phyloP scores from a whole-genome alignment of 352 stramenopile species.

The Aphanomyces invadans region DNA sequence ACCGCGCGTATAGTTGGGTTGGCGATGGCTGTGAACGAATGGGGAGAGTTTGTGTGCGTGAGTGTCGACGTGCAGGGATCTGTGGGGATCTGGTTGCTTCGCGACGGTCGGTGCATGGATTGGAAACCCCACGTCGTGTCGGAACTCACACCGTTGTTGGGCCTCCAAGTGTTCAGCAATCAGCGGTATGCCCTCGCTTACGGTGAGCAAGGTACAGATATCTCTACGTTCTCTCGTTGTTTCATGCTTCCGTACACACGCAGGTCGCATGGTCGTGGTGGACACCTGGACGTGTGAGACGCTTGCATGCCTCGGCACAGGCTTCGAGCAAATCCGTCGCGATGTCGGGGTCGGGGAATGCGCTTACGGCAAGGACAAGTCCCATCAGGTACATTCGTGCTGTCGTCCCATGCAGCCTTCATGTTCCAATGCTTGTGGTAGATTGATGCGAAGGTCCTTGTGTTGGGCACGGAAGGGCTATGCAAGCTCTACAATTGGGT shows the following conservation, averaged over 20 bases:
- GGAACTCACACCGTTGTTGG: slow-evolving; percentile 11
- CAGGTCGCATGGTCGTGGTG: slow-evolving; percentile 19
- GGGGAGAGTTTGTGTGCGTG: slow-evolving; percentile 12
- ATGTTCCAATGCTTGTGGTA: neutral
- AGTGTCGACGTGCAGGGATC: slow-evolving; percentile 5
- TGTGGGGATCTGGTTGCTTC: slow-evolving; percentile 1
- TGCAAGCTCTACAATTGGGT: slow-evolving; percentile 77
- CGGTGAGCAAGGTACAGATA: slow-evolving; percentile 11
- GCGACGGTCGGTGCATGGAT: slow-evolving; percentile 15
- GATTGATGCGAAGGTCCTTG: slow-evolving; percentile 39
- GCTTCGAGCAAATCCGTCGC: neutral
- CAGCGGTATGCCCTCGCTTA: slow-evolving; percentile 14
- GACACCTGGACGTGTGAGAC: slow-evolving; percentile 6
- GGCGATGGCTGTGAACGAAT: slow-evolving; percentile 11
- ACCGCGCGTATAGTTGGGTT: neutral
- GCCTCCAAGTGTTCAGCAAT: slow-evolving; percentile 17
- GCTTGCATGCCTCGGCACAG: neutral
- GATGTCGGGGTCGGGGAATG: slow-evolving; percentile 4
- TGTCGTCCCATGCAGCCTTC: neutral
- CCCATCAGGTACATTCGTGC: neutral
- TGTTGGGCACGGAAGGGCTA: slow-evolving; percentile 61
- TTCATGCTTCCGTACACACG: neutral
- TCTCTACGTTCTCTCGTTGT: neutral
- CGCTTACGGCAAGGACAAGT: neutral
- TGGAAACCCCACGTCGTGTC: neutral